Evolutionary conservation across 257 asterid species (phyloP).

Genomic region (Paulownia fortunei): DNA sequence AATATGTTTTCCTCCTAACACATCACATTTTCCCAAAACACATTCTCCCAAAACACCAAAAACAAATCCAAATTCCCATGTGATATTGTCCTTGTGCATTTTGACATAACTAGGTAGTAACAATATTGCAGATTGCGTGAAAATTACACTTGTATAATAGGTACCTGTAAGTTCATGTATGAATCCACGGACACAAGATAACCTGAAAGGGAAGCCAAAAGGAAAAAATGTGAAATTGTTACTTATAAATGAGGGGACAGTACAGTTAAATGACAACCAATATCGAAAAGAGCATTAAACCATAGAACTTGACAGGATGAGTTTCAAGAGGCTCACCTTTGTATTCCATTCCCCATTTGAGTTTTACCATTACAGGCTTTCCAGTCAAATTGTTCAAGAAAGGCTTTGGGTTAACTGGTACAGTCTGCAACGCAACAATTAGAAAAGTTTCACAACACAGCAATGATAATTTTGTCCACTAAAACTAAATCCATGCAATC

Average conservation of each 20-base stretch:
- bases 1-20: too few relatives aligned
- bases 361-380: constrained; percentile 93
- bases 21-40: too few relatives aligned
- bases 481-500: neutral
- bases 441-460: constrained; percentile 8
- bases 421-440: constrained; percentile 62
- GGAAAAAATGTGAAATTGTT: neutral
- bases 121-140: neutral
- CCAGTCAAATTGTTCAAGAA: constrained; percentile 97
- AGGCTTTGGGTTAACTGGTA: constrained; percentile 98
- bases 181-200: constrained; percentile 93
- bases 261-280: neutral
- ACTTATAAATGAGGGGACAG: neutral
- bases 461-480: neutral
- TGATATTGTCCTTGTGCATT: neutral
- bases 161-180: constrained; percentile 98
- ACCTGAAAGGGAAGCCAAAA: constrained; percentile 55
- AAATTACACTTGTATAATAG: neutral
- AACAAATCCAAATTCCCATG: too few relatives aligned
- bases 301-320: neutral
- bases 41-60: too few relatives aligned
- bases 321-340: constrained; percentile 58
- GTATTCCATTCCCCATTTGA: constrained; percentile 99
- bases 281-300: neutral
- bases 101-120: neutral